Evolutionary conservation across 2,329 filamentous ascomycete species (phyloP), one percentile per base, ranked within the genome.

Genomic region (Fulvia fulva): DNA sequence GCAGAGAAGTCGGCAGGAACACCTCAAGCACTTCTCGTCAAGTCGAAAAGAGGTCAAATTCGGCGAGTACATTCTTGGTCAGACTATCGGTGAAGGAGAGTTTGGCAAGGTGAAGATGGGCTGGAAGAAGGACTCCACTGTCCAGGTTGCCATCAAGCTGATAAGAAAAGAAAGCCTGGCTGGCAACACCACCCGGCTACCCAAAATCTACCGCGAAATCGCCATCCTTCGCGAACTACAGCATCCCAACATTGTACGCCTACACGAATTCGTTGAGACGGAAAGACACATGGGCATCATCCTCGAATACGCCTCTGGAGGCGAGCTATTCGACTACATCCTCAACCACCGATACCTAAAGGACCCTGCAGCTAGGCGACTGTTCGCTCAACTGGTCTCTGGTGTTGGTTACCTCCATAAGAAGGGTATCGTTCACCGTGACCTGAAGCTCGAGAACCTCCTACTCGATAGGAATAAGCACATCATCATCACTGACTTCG

Each of bases 401-500:
- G 94, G 94, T 44, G 94, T 99, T 11, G 94, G 94, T 34, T 99
- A 99, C 75, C 80, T 99, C 58, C 94, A 99, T 78, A 97, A 96
- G 76, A 97, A 96, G 77, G 94, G 94, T 61, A 99, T 99, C 66
- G 94, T 99, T 14, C 94, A 99, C 74, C 87, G 94, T 69, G 94
- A 99, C 77, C 77, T 99, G 65, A 99, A 99, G 77, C 81, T 99
- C 49, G 94, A 99, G 77, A 99, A 99, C 71, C 75, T 99, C 68
- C 82, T 99, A 37, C 82, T 99, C 53, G 94, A 99, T 76, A 88
- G 93, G 63, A 97, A 99, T 72, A 88, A 91, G 63, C 99, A 99
- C 78, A 97, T 99, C 71, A 99, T 99, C 77, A 99, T 99, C 71
- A 99, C 94, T 16, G 94, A 99, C 76, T 99, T 99, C 76, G 94